Percentiles rank a stretch among this genome's conserved stretches.
Conservation (phyloP, 768 basidiomycete genomes). For the Cubamyces sp. region DNA sequence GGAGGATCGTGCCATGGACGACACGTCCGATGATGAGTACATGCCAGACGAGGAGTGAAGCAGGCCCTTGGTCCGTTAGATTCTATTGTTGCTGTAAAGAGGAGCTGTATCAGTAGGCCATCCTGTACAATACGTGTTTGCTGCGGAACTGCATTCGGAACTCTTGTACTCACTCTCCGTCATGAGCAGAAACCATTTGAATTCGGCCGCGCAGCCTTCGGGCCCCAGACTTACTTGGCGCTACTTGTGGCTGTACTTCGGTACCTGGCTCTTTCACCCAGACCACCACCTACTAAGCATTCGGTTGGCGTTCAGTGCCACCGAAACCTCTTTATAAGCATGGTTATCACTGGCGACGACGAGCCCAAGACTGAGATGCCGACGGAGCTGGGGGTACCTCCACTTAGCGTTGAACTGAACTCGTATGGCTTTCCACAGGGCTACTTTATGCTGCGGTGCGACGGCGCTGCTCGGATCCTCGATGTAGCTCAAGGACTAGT, state of each 20-base stretch:
- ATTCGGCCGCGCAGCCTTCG: not conserved
- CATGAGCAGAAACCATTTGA: no score
- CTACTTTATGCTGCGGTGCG: conserved; percentile 65
- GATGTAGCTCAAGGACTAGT: conserved; percentile 58
- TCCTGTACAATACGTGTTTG: no score
- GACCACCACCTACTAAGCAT: not conserved
- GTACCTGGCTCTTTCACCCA: not conserved
- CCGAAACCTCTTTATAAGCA: not conserved
- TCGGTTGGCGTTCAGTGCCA: no score
- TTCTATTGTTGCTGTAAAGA: not conserved
- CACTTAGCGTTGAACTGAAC: conserved; percentile 30
- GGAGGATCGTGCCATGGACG: conserved; percentile 6
- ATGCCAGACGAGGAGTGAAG: not conserved
- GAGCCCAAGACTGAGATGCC: conserved; percentile 5
- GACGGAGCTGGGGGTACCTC: not conserved
- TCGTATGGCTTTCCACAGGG: conserved; percentile 45
- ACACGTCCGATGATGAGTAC: conserved; percentile 12
- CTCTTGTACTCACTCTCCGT: not conserved
- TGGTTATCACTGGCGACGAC: conserved; percentile 19
- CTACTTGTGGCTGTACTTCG: conserved; percentile 6
- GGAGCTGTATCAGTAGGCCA: not conserved
- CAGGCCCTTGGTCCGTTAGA: not conserved
- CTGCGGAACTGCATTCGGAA: not conserved
- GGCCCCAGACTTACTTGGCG: not conserved
- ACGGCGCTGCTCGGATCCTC: conserved; percentile 55